Evolutionary conservation across 2,329 filamentous ascomycete genomes (phyloP).

Genomic region (Botrytis sinoallii): DNA sequence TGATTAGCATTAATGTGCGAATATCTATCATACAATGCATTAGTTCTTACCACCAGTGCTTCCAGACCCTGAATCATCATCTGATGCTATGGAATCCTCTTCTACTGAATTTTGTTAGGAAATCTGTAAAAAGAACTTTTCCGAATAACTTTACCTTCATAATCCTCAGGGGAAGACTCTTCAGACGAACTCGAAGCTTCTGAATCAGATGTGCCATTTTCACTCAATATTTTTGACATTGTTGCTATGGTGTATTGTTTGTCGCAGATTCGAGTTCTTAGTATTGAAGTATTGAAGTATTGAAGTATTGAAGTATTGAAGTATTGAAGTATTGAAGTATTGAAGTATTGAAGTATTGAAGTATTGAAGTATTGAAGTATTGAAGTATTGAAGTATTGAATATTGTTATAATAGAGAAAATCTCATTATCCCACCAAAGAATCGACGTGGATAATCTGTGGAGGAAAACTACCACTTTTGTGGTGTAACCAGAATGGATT

Average conservation of each 20-base stretch:
- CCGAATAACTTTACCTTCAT: not conserved
- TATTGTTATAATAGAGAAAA: not conserved
- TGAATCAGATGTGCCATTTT: not conserved
- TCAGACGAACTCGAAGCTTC: not conserved
- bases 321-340: not conserved
- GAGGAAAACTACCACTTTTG: not conserved
- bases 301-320: not conserved
- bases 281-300: not conserved
- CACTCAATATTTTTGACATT: not conserved
- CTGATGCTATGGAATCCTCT: not conserved
- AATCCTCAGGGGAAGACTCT: not conserved
- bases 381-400: not conserved
- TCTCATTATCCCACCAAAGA: not conserved
- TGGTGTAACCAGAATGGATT: not conserved
- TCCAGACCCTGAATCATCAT: not conserved
- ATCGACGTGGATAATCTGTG: not conserved
- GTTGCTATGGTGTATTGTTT: not conserved
- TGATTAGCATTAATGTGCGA: not conserved
- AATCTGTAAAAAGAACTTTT: accelerated
- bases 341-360: not conserved
- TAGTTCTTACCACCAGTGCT: not conserved
- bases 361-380: not conserved
- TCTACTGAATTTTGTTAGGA: not conserved
- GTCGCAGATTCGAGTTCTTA: not conserved
- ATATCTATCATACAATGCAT: not conserved